A percentile compares a stretch with the other conserved stretches of the same genome.
phyloP scores from a whole-genome alignment of 768 basidiomycete species.

The Phylloporus rhodoxanthus region DNA sequence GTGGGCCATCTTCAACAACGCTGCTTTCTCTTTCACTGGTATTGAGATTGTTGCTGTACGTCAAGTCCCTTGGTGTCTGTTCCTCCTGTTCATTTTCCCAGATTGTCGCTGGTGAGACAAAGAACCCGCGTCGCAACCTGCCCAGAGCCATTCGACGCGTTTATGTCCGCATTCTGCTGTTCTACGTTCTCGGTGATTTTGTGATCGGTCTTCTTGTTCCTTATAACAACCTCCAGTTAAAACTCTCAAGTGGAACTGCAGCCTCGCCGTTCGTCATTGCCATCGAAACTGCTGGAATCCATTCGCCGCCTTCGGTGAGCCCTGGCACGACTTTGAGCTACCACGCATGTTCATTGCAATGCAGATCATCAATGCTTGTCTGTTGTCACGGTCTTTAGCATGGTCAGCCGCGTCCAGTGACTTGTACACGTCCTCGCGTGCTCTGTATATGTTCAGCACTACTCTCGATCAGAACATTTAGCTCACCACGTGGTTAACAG shows the following conservation, averaged over 20 bases:
- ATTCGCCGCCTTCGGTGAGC: constrained; percentile 66
- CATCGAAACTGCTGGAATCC: constrained; percentile 81
- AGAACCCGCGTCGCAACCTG: constrained; percentile 72
- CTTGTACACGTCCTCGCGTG: constrained; percentile 83
- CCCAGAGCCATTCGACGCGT: constrained; percentile 55
- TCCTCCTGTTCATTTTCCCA: constrained; percentile 23
- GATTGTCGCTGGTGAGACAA: constrained; percentile 88
- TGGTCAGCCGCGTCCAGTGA: constrained; percentile 92
- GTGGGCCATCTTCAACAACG: constrained; percentile 72
- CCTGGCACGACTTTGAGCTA: constrained; percentile 13
- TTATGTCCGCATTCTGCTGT: constrained; percentile 76
- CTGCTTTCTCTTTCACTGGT: constrained; percentile 90
- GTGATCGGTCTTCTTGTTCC: constrained; percentile 83
- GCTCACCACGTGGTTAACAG: constrained; percentile 30
- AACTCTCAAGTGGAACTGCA: constrained; percentile 49
- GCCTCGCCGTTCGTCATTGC: constrained; percentile 92
- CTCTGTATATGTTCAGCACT: constrained; percentile 56
- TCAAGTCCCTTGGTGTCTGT: constrained; percentile 4
- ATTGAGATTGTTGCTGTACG: constrained; percentile 89
- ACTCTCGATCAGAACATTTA: not conserved
- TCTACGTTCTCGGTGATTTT: constrained; percentile 62
- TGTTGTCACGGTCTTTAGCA: constrained; percentile 84
- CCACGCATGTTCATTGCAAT: not conserved
- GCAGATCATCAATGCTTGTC: constrained; percentile 73
- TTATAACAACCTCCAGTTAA: constrained; percentile 53